These are phyloP conservation scores for Apiotrichum siamense DNA, from an alignment of 1,284 basidiomycete genomes.

Conservation along the genomic window DNA sequence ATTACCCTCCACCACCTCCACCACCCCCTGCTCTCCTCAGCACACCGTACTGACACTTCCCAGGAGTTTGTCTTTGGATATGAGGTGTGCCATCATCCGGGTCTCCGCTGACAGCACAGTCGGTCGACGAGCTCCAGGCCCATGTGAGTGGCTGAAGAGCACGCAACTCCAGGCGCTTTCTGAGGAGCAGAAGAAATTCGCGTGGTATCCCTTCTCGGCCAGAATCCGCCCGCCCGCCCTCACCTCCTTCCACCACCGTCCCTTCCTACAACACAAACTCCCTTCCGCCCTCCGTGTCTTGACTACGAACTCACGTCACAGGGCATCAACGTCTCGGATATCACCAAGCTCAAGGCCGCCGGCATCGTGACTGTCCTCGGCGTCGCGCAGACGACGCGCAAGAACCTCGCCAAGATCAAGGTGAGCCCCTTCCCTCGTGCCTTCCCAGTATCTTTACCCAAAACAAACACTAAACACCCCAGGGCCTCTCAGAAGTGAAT, in stretches of 20 bases:
- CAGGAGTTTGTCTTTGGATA: constrained; percentile 17
- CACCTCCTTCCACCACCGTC: neutral
- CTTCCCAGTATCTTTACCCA: no score
- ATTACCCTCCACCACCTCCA: neutral
- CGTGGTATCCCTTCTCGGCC: no score
- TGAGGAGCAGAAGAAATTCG: neutral
- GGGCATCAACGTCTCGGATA: constrained; percentile 93
- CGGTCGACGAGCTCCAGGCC: constrained; percentile 78
- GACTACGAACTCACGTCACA: constrained; percentile 33
- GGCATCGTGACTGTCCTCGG: constrained; percentile 51
- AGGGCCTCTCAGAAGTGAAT: constrained; percentile 40
- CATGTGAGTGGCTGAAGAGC: no score
- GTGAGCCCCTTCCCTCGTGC: constrained; percentile 48
- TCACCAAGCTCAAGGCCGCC: constrained; percentile 74
- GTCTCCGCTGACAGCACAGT: constrained; percentile 48
- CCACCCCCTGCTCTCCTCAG: neutral
- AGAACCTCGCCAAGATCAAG: constrained; percentile 86
- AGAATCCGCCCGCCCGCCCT: no score
- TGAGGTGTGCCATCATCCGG: constrained; percentile 4
- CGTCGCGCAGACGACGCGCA: constrained; percentile 63
- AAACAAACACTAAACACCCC: neutral
- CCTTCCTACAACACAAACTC: neutral
- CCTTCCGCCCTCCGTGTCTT: neutral
- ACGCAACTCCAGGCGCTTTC: no score
- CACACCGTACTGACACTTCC: neutral